phyloP scores from a whole-genome alignment of 2,329 filamentous ascomycete genomes.

The Chlorencoelia australis region DNA sequence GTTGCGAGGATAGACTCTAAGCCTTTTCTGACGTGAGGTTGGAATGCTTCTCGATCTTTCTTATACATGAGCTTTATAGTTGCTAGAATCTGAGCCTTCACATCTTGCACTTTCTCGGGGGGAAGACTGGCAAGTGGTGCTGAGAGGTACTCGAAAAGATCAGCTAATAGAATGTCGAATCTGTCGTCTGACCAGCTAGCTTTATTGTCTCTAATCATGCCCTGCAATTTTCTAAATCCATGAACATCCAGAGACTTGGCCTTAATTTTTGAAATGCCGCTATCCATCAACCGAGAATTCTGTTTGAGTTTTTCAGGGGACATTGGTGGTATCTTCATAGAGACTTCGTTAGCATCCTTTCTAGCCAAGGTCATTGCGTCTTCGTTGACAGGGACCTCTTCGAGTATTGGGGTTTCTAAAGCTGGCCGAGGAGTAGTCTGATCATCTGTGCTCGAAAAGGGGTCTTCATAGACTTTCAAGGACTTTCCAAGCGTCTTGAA shows the following conservation, averaged over 20 bases:
- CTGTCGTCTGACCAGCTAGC: slow-evolving; percentile 55
- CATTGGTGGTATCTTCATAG: slow-evolving; percentile 15
- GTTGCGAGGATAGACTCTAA: slow-evolving; percentile 58
- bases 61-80: slow-evolving; percentile 65
- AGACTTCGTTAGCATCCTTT: slow-evolving; percentile 10
- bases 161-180: slow-evolving; percentile 57
- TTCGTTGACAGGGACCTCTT: slow-evolving; percentile 51
- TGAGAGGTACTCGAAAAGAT: slow-evolving; percentile 64
- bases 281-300: slow-evolving; percentile 55
- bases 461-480: slow-evolving; percentile 52
- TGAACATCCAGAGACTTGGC: slow-evolving; percentile 67
- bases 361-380: slow-evolving; percentile 25
- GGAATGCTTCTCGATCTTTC: slow-evolving; percentile 54
- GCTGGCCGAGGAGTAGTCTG: slow-evolving; percentile 37
- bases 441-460: slow-evolving; percentile 38
- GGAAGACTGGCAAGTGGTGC: slow-evolving; percentile 43
- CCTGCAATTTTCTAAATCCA: slow-evolving; percentile 70
- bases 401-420: slow-evolving; percentile 41
- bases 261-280: slow-evolving; percentile 64
- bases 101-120: slow-evolving; percentile 57
- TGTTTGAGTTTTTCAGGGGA: slow-evolving; percentile 47
- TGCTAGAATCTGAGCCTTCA: slow-evolving; percentile 64
- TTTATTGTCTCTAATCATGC: slow-evolving; percentile 57
- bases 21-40: slow-evolving; percentile 56
- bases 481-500: slow-evolving; percentile 19